Evolutionary conservation across 805 yeast species (phyloP), one percentile per base, ranked within the genome.

Genomic region (Blastobotrys parvus): DNA sequence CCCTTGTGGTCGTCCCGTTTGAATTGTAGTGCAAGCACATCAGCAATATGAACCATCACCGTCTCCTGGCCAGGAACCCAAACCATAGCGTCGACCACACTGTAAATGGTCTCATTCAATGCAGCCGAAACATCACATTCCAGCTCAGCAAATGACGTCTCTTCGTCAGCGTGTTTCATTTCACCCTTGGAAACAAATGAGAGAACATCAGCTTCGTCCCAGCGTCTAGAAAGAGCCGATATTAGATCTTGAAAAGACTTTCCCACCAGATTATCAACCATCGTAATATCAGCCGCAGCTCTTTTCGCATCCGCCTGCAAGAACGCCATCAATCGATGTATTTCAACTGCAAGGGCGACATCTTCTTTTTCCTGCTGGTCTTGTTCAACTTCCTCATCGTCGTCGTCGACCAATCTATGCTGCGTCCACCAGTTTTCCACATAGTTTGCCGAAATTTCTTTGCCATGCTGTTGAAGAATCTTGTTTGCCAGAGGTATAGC

Each of bases 261-360:
- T n/a, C n/a, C n/a, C n/a, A n/a, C n/a, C n/a, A n/a, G n/a, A n/a
- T n/a, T n/a, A n/a, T n/a, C n/a, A n/a, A n/a, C n/a, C n/a, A n/a
- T n/a, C n/a, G n/a, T n/a, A 11, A 53, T 44, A n/a, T 35, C 38
- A 15, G 58, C 57, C 38, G 37, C 46, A 2, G 59, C 51, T n/a
- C 62, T 45, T 17, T 41, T 35, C 0, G 64, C 49, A 17, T 36
- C 45, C 15, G 55, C 59, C 23, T 59, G 60, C 27, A 62, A 40
- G 43, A 54, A 58, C 2, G 64, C 64, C 46, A 59, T 48, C 13
- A 55, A 34, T 13, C 62, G 45, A 36, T 60, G 65, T 1, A 48
- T 35, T 42, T 61, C 64, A n/a, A 54, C 45, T n/a, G n/a, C n/a
- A n/a, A n/a, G n/a, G n/a, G n/a, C n/a, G n/a, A n/a, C n/a, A n/a